phyloP scores from a whole-genome alignment of 257 asterid genomes.

The Craterostigma plantagineum region DNA sequence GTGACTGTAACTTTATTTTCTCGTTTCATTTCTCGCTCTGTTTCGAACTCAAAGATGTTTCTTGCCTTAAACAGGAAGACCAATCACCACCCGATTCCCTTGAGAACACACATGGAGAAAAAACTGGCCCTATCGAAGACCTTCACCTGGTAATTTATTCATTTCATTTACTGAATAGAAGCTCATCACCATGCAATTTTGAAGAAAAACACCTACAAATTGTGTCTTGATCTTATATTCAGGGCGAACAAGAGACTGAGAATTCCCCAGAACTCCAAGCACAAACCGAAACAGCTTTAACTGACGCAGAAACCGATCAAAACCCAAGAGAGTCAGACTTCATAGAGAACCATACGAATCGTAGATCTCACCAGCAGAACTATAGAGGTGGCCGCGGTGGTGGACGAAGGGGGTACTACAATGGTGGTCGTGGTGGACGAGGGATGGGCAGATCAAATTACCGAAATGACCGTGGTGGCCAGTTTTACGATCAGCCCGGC shows the following conservation, averaged over 20 bases:
- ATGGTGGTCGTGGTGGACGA: conserved; percentile 52
- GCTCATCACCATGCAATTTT: neutral
- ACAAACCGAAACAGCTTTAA: conserved; percentile 16
- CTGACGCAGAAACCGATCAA: conserved; percentile 22
- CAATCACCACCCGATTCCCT: conserved; percentile 25
- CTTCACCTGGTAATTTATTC: conserved; percentile 24
- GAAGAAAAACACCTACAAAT: neutral
- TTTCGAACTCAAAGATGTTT: neutral
- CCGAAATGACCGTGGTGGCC: conserved; percentile 35
- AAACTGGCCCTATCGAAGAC: conserved; percentile 21
- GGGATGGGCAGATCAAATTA: conserved; percentile 43
- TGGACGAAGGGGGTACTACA: conserved; percentile 10
- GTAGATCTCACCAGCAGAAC: conserved; percentile 24
- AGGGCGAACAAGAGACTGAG: conserved; percentile 15
- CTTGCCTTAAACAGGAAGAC: conserved; percentile 21
- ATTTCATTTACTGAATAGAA: neutral
- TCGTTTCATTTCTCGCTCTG: neutral
- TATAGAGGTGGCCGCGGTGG: conserved; percentile 43
- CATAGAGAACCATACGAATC: conserved; percentile 26
- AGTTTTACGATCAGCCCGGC: conserved; percentile 40
- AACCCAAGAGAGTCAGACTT: conserved; percentile 16
- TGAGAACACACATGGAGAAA: conserved; percentile 22
- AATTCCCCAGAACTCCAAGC: conserved; percentile 18
- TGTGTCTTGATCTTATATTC: neutral
- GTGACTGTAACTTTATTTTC: neutral